phyloP scores from a whole-genome alignment of 768 basidiomycete genomes.

The Mycena sanguinolenta region DNA sequence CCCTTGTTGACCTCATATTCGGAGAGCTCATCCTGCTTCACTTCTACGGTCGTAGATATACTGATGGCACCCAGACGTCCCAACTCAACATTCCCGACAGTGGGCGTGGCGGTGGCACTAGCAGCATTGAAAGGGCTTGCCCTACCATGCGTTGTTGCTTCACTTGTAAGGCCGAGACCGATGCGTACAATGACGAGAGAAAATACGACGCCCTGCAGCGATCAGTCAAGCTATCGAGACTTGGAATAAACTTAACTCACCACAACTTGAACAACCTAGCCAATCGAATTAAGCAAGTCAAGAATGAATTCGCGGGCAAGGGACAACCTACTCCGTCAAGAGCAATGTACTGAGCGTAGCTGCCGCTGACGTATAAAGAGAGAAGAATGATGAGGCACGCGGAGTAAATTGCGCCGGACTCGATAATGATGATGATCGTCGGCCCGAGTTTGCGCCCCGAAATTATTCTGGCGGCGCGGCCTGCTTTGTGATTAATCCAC shows the following conservation, averaged over 20 bases:
- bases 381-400: slow-evolving; percentile 48
- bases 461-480: neutral
- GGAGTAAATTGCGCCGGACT: slow-evolving; percentile 55
- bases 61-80: slow-evolving; percentile 1
- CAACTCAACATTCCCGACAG: slow-evolving; percentile 7
- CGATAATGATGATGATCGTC: slow-evolving; percentile 51
- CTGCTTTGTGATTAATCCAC: slow-evolving; percentile 1
- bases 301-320: neutral
- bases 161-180: slow-evolving; percentile 49
- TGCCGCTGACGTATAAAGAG: slow-evolving; percentile 45
- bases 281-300: neutral
- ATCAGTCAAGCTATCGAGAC: neutral
- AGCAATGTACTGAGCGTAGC: slow-evolving; percentile 53
- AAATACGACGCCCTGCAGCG: slow-evolving; percentile 50
- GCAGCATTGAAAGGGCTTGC: neutral
- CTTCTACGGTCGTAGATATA: neutral
- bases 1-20: neutral
- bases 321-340: slow-evolving; percentile 50
- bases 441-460: slow-evolving; percentile 38
- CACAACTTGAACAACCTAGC: slow-evolving; percentile 42
- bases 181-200: slow-evolving; percentile 57
- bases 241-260: slow-evolving; percentile 30
- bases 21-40: neutral
- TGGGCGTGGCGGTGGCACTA: neutral
- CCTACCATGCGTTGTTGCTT: slow-evolving; percentile 1